Evolutionary conservation across 2,329 filamentous ascomycete genomes (phyloP).

Genomic region (Cladosporium sp.): DNA sequence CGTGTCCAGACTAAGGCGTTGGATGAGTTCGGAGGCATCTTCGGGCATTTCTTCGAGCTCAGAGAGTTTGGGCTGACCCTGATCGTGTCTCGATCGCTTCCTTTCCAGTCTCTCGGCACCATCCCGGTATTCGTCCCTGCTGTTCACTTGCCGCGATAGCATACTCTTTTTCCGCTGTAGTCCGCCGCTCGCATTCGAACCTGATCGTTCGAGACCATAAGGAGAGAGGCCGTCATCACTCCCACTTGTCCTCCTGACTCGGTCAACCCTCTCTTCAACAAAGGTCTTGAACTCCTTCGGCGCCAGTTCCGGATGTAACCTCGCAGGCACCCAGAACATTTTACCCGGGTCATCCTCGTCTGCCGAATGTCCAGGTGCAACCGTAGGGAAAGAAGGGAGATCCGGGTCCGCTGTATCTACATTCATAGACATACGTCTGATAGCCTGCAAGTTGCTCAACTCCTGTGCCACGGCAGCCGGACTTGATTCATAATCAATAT

Average conservation of each 20-base stretch:
- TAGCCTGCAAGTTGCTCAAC: slow-evolving; percentile 85
- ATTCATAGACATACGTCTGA: slow-evolving; percentile 93
- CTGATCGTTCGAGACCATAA: slow-evolving; percentile 58
- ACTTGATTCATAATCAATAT: slow-evolving; percentile 86
- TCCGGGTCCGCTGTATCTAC: slow-evolving; percentile 72
- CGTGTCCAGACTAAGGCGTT: slow-evolving; percentile 64
- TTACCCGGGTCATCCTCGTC: slow-evolving; percentile 86
- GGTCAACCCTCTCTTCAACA: slow-evolving; percentile 87
- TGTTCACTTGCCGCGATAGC: slow-evolving; percentile 89
- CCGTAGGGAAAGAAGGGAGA: slow-evolving; percentile 69
- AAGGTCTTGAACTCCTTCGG: slow-evolving; percentile 97
- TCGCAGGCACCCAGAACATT: slow-evolving; percentile 92
- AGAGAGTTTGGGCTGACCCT: slow-evolving; percentile 59
- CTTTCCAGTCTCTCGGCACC: slow-evolving; percentile 78
- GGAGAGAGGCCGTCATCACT: slow-evolving; percentile 63
- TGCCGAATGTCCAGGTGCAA: slow-evolving; percentile 66
- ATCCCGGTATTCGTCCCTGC: slow-evolving; percentile 73
- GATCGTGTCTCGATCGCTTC: slow-evolving; percentile 63
- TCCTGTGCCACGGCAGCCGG: slow-evolving; percentile 89
- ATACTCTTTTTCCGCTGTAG: slow-evolving; percentile 90
- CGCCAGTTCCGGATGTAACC: slow-evolving; percentile 90
- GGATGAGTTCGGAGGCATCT: slow-evolving; percentile 71
- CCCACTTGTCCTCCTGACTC: slow-evolving; percentile 81
- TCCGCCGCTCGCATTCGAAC: slow-evolving; percentile 52
- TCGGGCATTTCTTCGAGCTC: slow-evolving; percentile 78